phyloP scores from a whole-genome alignment of 2,329 filamentous ascomycete species.

The Plenodomus tracheiphilus region DNA sequence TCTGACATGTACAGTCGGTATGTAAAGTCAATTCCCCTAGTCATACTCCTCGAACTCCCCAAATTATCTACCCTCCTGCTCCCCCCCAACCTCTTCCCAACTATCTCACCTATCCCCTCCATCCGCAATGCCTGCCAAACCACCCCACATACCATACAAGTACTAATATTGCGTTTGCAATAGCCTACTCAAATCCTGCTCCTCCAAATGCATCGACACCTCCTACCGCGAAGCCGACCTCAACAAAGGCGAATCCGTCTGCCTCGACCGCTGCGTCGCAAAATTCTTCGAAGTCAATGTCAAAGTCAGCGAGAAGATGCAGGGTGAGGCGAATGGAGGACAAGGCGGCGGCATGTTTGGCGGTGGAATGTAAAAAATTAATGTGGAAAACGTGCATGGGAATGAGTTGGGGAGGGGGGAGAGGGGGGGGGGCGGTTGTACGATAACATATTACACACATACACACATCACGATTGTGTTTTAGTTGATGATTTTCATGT shows the following conservation, averaged over 20 bases:
- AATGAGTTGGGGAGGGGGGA: neutral
- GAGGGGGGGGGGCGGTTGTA: neutral
- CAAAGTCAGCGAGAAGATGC: conserved; percentile 97
- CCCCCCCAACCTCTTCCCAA: neutral
- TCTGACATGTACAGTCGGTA: conserved; percentile 99
- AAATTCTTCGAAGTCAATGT: conserved; percentile 99
- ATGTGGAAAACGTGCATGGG: neutral
- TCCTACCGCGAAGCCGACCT: conserved; percentile 95
- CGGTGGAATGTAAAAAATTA: conserved; percentile 23
- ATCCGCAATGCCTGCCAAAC: neutral
- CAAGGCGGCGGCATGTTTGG: conserved; percentile 32
- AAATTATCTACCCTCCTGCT: neutral
- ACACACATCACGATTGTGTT: neutral
- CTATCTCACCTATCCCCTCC: neutral
- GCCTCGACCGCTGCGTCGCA: conserved; percentile 92
- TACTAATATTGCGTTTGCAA: no score
- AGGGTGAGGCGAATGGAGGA: conserved; percentile 75
- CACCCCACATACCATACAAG: neutral
- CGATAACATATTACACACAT: no score
- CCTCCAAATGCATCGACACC: conserved; percentile 87
- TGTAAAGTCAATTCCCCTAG: neutral
- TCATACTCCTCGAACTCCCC: neutral
- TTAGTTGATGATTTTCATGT: no score
- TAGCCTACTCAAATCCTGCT: conserved; percentile 86
- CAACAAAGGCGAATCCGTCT: conserved; percentile 98